These are phyloP conservation scores for Metarhizium anisopliae DNA, from an alignment of 2,329 filamentous ascomycete species.

Conservation along the genomic window DNA sequence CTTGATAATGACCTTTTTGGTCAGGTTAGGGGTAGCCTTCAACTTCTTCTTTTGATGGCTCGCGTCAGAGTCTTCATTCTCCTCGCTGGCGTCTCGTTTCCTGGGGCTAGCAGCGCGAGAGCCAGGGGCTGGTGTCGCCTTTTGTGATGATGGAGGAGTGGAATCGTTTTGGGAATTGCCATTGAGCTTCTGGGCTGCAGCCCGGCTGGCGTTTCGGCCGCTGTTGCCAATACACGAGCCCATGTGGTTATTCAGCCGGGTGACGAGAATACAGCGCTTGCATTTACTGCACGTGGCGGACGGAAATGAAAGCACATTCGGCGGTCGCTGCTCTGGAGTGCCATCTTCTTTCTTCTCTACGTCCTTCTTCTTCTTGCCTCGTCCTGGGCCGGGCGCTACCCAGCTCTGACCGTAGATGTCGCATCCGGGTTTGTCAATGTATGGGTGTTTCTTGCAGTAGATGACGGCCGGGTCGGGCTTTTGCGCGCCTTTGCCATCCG, in stretches of 20 bases:
- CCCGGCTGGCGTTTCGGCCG: slow-evolving; percentile 52
- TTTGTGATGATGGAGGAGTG: slow-evolving; percentile 54
- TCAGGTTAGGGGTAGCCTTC: slow-evolving; percentile 31
- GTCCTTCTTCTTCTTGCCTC: slow-evolving; percentile 74
- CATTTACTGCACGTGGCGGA: slow-evolving; percentile 60
- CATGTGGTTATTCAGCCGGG: slow-evolving; percentile 60
- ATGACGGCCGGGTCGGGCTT: slow-evolving; percentile 58
- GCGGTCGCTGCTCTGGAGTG: slow-evolving; percentile 44
- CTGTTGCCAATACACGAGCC: slow-evolving; percentile 59
- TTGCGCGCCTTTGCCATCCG: slow-evolving; percentile 57
- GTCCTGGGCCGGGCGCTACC: slow-evolving; percentile 59
- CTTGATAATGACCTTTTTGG: slow-evolving; percentile 50
- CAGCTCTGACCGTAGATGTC: slow-evolving; percentile 80
- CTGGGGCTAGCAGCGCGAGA: slow-evolving; percentile 46
- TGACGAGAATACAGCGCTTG: slow-evolving; percentile 56
- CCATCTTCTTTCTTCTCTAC: slow-evolving; percentile 51
- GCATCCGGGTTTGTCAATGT: slow-evolving; percentile 65
- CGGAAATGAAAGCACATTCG: slow-evolving; percentile 55
- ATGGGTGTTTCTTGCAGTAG: slow-evolving; percentile 74
- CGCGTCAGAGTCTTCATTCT: slow-evolving; percentile 43
- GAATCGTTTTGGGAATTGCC: slow-evolving; percentile 45
- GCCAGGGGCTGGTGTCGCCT: slow-evolving; percentile 48
- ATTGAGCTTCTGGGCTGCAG: slow-evolving; percentile 55
- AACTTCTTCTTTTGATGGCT: slow-evolving; percentile 50
- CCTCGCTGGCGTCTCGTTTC: slow-evolving; percentile 48